Evolutionary conservation across 805 yeast species (phyloP).

Genomic region (Pichia californica): DNA sequence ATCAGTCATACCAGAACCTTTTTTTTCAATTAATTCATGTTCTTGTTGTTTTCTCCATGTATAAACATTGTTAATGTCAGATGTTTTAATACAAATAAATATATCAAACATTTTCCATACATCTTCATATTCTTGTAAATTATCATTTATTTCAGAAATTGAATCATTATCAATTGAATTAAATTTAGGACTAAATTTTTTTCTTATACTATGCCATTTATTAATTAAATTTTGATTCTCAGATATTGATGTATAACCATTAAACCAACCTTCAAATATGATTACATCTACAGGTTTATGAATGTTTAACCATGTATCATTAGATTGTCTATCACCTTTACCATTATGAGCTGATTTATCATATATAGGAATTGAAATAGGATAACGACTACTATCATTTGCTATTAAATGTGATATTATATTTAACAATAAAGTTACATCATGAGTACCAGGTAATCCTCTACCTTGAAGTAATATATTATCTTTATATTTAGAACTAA

Average conservation of each 20-base stretch:
- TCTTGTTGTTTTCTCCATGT: constrained; percentile 79
- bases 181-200: constrained; percentile 15
- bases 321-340: constrained; percentile 64
- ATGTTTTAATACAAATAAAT: constrained; percentile 58
- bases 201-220: constrained; percentile 24
- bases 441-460: constrained; percentile 95
- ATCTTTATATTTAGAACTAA: constrained; percentile 35
- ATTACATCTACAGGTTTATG: constrained; percentile 50
- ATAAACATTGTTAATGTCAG: constrained; percentile 55
- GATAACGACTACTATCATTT: constrained; percentile 17
- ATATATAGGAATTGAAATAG: constrained; percentile 52
- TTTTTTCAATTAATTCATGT: constrained; percentile 42
- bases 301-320: constrained; percentile 32
- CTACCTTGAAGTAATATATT: constrained; percentile 56
- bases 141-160: constrained; percentile 42
- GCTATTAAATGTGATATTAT: constrained; percentile 30
- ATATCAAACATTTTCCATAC: constrained; percentile 55
- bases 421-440: constrained; percentile 39
- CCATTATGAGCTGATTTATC: constrained; percentile 72
- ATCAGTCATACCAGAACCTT: constrained; percentile 79
- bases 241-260: constrained; percentile 55
- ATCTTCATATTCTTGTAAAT: constrained; percentile 42
- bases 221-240: constrained; percentile 23
- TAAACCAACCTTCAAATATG: constrained; percentile 91
- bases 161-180: constrained; percentile 15